Evolutionary conservation across 2,329 filamentous ascomycete species (phyloP).

Genomic region (Calonectria naviculata): DNA sequence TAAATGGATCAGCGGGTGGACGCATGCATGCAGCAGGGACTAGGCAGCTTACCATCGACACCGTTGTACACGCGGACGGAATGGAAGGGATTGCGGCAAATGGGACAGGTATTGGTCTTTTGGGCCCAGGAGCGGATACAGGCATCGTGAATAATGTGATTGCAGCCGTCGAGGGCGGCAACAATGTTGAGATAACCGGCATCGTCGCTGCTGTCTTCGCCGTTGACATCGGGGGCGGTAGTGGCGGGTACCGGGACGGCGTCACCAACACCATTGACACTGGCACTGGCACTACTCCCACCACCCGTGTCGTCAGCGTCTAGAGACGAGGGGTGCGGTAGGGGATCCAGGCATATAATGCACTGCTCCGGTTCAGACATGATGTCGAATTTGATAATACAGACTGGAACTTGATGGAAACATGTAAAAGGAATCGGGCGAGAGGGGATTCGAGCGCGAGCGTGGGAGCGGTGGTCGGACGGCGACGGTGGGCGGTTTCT

Average conservation of each 20-base stretch:
- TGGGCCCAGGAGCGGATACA: slow-evolving; percentile 96
- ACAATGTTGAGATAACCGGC: slow-evolving; percentile 57
- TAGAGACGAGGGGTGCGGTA: slow-evolving; percentile 52
- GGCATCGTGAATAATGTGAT: slow-evolving; percentile 91
- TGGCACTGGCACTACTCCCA: slow-evolving; percentile 27
- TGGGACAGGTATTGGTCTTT: slow-evolving; percentile 97
- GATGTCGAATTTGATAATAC: slow-evolving; percentile 54
- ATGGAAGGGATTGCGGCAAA: slow-evolving; percentile 94
- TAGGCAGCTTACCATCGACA: slow-evolving; percentile 75
- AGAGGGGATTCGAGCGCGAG: slow-evolving; percentile 30
- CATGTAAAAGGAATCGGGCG: slow-evolving; percentile 55
- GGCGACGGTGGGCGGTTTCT: slow-evolving; percentile 26
- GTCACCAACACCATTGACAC: slow-evolving; percentile 35
- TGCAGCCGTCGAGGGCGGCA: slow-evolving; percentile 78
- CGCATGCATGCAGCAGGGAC: slow-evolving; percentile 27
- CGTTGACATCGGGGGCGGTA: slow-evolving; percentile 32
- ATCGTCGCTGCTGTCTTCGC: slow-evolving; percentile 33
- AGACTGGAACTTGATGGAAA: slow-evolving; percentile 53
- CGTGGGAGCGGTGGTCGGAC: slow-evolving; percentile 34
- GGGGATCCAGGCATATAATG: slow-evolving; percentile 75
- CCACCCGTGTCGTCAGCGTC: slow-evolving; percentile 28
- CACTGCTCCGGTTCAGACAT: slow-evolving; percentile 72
- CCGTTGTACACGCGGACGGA: slow-evolving; percentile 85
- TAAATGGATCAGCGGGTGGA: slow-evolving; percentile 30
- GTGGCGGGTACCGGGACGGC: slow-evolving; percentile 37